Evolutionary conservation across 2,329 filamentous ascomycete species (phyloP).

Genomic region (Aspergillus novoparasiticus): DNA sequence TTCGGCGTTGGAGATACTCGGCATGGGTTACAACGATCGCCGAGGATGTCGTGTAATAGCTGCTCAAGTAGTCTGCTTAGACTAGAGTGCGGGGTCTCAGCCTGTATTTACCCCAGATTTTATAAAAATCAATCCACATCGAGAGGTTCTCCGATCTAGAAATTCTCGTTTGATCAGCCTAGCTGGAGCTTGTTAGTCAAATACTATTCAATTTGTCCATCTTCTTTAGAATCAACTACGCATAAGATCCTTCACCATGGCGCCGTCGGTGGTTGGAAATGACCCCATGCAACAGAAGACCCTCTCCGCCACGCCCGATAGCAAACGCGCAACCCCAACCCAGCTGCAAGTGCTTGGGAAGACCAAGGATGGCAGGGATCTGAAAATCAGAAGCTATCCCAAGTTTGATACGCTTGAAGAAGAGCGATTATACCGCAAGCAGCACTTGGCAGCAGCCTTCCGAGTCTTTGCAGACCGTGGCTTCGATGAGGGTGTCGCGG

Average conservation of each 20-base stretch:
- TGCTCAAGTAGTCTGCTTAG: neutral
- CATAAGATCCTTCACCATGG: neutral
- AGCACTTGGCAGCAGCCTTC: conserved; percentile 50
- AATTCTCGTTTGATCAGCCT: neutral
- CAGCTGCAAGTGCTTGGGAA: neutral
- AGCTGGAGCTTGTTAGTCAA: neutral
- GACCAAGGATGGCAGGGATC: neutral
- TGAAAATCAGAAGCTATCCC: neutral
- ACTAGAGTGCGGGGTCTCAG: neutral
- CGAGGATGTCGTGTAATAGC: too few species aligned
- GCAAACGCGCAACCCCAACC: neutral
- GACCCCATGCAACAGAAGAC: neutral
- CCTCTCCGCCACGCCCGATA: too few species aligned
- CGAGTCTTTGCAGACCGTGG: conserved; percentile 21
- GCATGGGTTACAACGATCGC: too few species aligned
- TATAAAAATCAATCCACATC: neutral
- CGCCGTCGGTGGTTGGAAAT: neutral
- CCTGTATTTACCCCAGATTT: neutral
- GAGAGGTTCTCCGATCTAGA: neutral
- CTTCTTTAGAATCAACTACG: neutral
- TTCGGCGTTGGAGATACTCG: too few species aligned
- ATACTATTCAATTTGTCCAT: neutral
- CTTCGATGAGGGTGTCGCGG: conserved; percentile 28
- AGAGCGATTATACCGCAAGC: neutral
- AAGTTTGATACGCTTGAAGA: neutral